Conservation (phyloP, 1,284 basidiomycete species). For the Exsudoporus floridanus region DNA sequence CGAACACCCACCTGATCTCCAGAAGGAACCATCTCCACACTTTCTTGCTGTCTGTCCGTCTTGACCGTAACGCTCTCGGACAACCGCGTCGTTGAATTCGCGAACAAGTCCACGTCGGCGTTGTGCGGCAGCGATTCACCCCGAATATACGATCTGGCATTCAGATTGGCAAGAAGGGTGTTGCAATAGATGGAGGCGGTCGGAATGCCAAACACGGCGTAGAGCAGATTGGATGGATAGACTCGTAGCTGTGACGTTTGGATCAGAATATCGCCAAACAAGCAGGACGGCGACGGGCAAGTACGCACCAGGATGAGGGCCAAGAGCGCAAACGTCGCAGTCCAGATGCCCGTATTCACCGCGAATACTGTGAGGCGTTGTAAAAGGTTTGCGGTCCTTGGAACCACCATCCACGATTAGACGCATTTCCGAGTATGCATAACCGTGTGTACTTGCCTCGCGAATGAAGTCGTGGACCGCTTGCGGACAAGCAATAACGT, state of each 20-base stretch:
- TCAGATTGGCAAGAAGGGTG: constrained; percentile 22
- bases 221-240: neutral
- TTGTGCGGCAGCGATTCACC: neutral
- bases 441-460: neutral
- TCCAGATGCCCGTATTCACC: constrained; percentile 19
- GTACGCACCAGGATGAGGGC: constrained; percentile 14
- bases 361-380: constrained; percentile 16
- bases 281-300: neutral
- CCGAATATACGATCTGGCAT: constrained; percentile 11
- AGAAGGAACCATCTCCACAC: neutral
- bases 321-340: constrained; percentile 13
- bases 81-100: neutral
- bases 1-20: neutral
- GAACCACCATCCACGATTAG: neutral
- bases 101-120: neutral
- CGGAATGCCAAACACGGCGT: constrained; percentile 9
- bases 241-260: neutral
- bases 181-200: constrained; percentile 16
- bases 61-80: too few relatives aligned
- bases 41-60: neutral
- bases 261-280: neutral
- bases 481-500: neutral
- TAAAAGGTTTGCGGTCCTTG: constrained; percentile 9
- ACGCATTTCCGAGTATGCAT: neutral
- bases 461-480: neutral